phyloP scores from a whole-genome alignment of 257 asterid species.

The Plantago major region DNA sequence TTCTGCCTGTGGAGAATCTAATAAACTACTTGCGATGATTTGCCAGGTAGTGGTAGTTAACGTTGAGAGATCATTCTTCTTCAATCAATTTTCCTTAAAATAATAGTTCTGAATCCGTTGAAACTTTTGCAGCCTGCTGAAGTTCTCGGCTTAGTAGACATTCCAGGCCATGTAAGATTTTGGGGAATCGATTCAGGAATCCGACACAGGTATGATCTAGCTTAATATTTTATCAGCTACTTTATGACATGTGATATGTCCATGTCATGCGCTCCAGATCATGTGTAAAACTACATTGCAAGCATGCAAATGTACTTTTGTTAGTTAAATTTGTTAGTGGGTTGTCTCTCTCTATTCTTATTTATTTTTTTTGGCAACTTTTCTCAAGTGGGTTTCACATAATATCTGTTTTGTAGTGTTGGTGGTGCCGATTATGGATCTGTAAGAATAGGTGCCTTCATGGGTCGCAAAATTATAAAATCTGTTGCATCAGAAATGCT shows the following conservation, averaged over 20 bases:
- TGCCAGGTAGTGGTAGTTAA: conserved; percentile 66
- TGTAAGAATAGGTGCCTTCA: conserved; percentile 95
- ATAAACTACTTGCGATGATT: conserved; percentile 96
- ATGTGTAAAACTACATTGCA: neutral
- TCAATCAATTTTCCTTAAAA: no score
- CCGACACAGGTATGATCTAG: conserved; percentile 55
- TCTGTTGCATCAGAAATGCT: conserved; percentile 57
- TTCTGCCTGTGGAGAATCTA: conserved; percentile 97
- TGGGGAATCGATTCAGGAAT: conserved; percentile 99
- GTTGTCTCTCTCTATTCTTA: no score
- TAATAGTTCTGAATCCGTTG: neutral
- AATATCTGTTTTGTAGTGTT: conserved; percentile 54
- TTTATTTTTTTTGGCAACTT: neutral
- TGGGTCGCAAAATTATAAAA: conserved; percentile 81
- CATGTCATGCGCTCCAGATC: neutral
- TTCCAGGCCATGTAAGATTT: conserved; percentile 80
- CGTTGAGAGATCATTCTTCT: neutral
- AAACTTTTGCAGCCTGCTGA: conserved; percentile 73
- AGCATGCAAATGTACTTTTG: neutral
- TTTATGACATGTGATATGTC: no score
- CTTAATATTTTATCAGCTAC: neutral
- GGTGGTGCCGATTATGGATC: conserved; percentile 99
- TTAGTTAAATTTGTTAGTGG: no score
- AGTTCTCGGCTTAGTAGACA: conserved; percentile 86
- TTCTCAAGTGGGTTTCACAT: neutral